phyloP scores from a whole-genome alignment of 1,284 basidiomycete species.

The Puccinia novopanici region DNA sequence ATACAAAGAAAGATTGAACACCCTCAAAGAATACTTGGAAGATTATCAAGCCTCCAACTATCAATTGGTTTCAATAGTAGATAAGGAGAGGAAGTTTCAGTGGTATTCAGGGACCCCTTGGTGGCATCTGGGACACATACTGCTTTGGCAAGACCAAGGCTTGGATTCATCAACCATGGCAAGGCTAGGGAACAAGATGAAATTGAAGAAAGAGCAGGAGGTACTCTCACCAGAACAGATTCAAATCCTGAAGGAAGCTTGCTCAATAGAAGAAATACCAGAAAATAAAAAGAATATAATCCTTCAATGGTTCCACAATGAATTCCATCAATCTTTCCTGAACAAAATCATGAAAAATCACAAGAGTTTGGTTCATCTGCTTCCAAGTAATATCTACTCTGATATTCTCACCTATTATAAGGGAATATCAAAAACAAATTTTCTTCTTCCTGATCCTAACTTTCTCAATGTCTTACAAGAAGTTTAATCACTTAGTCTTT shows the following conservation, averaged over 20 bases:
- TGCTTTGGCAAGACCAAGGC: not conserved
- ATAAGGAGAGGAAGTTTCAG: not conserved
- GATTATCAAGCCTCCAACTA: not conserved
- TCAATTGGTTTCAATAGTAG: not conserved
- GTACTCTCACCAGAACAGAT: not conserved
- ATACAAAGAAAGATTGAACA: slow-evolving; percentile 15
- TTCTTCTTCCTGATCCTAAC: no score
- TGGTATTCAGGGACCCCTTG: not conserved
- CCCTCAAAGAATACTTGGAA: not conserved
- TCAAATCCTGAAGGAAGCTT: not conserved
- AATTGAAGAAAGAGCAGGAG: not conserved
- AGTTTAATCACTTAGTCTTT: no score
- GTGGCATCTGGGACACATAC: slow-evolving; percentile 12
- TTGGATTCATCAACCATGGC: not conserved
- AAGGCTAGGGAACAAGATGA: not conserved
- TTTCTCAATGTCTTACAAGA: no score
- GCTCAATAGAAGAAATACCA: not conserved
- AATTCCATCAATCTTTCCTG: not conserved
- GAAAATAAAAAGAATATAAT: not conserved
- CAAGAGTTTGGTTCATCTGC: not conserved
- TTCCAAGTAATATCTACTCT: not conserved
- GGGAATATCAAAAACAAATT: not conserved
- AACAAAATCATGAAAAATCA: not conserved
- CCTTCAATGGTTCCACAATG: not conserved
- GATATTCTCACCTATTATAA: not conserved